Conservation (phyloP, 2,329 filamentous ascomycete species). For the Paracoccidioides lutzii region DNA sequence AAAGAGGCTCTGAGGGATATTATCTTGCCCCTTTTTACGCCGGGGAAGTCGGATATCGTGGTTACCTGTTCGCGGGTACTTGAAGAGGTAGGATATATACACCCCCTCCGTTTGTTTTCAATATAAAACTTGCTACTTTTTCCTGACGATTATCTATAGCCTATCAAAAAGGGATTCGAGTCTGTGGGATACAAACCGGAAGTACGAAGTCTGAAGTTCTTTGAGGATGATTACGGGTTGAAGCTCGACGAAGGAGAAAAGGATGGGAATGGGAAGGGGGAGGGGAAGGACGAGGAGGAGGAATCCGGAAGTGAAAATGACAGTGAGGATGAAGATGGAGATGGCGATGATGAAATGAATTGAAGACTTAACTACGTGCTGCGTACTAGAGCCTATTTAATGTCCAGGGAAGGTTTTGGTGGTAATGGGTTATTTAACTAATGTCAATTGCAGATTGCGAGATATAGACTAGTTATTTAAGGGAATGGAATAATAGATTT, state of each 20-base stretch:
- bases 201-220: constrained; percentile 60
- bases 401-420: no score
- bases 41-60: constrained; percentile 69
- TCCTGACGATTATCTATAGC: constrained; percentile 36
- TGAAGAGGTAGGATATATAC: constrained; percentile 54
- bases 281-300: constrained; percentile 41
- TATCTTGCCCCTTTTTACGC: constrained; percentile 66
- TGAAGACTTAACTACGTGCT: not conserved
- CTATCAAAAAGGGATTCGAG: constrained; percentile 61
- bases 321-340: constrained; percentile 26
- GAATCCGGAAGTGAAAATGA: constrained; percentile 37
- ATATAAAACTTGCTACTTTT: constrained; percentile 6
- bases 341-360: not conserved
- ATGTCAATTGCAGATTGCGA: no score
- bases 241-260: constrained; percentile 49
- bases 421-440: no score
- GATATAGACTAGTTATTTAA: no score
- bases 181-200: constrained; percentile 66
- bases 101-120: not conserved
- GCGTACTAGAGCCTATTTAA: no score
- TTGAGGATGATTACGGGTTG: constrained; percentile 82
- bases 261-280: constrained; percentile 42
- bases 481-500: no score
- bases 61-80: constrained; percentile 79
- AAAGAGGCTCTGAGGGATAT: constrained; percentile 59